Evolutionary conservation across 306 rosid genomes (phyloP), one percentile per base, ranked within the genome.

Genomic region (Acacia confusa): DNA sequence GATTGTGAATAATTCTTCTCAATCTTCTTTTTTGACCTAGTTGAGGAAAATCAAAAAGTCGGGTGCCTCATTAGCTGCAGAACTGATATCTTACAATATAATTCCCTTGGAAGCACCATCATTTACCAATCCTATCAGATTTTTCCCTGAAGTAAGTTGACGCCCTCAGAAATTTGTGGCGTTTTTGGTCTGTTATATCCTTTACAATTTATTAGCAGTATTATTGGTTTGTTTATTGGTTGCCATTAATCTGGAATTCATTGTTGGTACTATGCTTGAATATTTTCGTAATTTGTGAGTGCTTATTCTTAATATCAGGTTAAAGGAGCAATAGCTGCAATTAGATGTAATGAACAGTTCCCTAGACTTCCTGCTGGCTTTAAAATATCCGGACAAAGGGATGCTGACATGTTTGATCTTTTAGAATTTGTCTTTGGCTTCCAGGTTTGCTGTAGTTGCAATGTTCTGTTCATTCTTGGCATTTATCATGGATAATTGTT

Each of bases 331-430:
- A 83, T 87, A 82, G 91, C 92, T 74, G 92, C 99, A 70, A 87
- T 95, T 79, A 87, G 91, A 87, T 95, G 86, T 81, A 78, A 88
- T 10, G 97, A 91, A 77, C 95, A 89, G 79, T 91, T 90, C 72
- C 97, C 97, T 27, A 87, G 90, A 86, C 92, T 93, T 85, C 97
- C 98, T 80, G 57, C 88, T 84, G 90, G 87, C 68, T 90, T 85
- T 84, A 86, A 85, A 78, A 86, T 90, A 72, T 87, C 89, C 77
- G 93, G 94, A 85, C 89, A 82, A 55, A 88, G 98, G 83, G 93
- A 85, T 86, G 89, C 91, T 32, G 99, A 95, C 86, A 88, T 93
- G 94, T 95, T 95, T 77, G 98, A 95, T 83, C 97, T 93, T 81
- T 83, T 95, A 85, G 98, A 95, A 89, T 88, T 50, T 81, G 93